Evolutionary conservation across 208 protist species (phyloP).

Genomic region (Histomonas meleagridis): DNA sequence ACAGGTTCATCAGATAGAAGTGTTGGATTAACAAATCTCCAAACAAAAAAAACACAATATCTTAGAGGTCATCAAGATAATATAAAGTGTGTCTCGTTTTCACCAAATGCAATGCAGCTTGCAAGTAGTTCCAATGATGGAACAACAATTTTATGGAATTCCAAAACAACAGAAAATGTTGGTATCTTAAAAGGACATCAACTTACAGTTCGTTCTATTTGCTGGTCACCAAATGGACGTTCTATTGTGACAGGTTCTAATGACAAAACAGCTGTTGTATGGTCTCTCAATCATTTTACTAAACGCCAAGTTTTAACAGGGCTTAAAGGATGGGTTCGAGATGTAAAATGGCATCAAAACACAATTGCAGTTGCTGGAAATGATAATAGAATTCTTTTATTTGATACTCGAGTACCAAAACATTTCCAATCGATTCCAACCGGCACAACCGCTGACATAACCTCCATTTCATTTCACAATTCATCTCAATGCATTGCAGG

Average conservation of each 20-base stretch:
- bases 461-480: neutral
- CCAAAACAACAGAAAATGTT: neutral
- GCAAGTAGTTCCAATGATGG: neutral
- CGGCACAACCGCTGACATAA: neutral
- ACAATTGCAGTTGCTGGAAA: conserved; percentile 8
- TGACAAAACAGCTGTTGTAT: neutral
- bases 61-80: neutral
- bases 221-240: neutral
- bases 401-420: neutral
- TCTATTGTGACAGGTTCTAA: conserved; percentile 7
- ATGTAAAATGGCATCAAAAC: neutral
- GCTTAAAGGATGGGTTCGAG: conserved; percentile 3
- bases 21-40: neutral
- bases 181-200: neutral
- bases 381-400: neutral
- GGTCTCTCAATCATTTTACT: neutral
- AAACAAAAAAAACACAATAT: neutral
- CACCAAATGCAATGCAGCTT: neutral
- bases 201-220: neutral
- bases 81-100: neutral
- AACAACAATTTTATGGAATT: neutral
- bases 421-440: neutral
- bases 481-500: neutral
- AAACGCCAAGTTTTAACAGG: neutral
- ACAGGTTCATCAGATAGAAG: conserved; percentile 5